Evolutionary conservation across 371 early-diverging fungal genomes (phyloP).

Genomic region (Mortierella sp.): DNA sequence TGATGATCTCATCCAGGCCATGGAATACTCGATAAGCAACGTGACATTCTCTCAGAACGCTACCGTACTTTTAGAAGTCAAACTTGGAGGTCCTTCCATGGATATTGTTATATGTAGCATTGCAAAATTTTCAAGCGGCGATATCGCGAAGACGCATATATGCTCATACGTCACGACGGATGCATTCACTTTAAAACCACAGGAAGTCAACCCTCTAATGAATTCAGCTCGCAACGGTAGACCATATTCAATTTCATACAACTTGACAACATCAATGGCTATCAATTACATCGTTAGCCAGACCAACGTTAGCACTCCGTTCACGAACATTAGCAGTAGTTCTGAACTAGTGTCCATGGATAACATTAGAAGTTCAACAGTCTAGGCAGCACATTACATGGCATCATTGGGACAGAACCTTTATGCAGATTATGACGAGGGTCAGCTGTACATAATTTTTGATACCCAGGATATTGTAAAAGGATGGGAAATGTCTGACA

Average conservation of each 20-base stretch:
- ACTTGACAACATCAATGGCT: neutral
- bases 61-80: neutral
- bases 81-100: neutral
- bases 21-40: constrained; percentile 2
- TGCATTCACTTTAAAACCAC: neutral
- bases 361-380: neutral
- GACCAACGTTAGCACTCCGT: neutral
- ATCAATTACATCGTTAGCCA: neutral
- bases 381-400: neutral
- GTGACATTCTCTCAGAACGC: neutral
- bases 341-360: neutral
- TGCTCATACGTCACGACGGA: neutral
- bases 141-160: too few relatives aligned
- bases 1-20: constrained; percentile 14
- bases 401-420: constrained; percentile 14
- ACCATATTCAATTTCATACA: neutral
- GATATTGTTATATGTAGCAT: neutral
- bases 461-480: neutral
- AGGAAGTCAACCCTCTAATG: neutral
- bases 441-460: neutral
- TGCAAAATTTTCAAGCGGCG: neutral
- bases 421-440: neutral
- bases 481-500: constrained; percentile 6
- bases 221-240: neutral
- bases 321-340: neutral